Base-by-base conservation (phyloP, 2,329 filamentous ascomycete genomes). In the Hymenoscyphus linearis region DNA sequence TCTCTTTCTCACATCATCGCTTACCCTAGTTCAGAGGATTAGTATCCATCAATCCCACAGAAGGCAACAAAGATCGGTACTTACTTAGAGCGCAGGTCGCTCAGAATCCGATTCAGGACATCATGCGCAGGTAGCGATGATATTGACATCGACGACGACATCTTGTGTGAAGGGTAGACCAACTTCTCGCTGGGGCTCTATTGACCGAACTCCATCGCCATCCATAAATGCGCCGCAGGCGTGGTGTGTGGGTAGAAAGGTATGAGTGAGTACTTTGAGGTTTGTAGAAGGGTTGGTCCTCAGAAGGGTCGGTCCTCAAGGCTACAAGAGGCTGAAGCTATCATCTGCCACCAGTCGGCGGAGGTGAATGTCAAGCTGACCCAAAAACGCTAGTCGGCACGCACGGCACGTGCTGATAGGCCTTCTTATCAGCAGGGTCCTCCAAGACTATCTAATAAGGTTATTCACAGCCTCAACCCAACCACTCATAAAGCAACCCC, bases 1-100 rank as follows among this genome's bases (percentile, higher is more conserved):
- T 59, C 71, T 66, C 62, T 69, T 73, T 65, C 71, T 66, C 27
- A 66, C 57, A 47, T 74, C 73, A 60, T 74, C 72, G 58, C 64
- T 71, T 35, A 59, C 69, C 57, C 67, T 70, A 55, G 62, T 54
- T 4, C 13, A 50, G 26, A 56, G 14, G 14, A 50, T 67, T 22
- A 68, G 65, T 40, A 52, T 36, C 9, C 52, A 34, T 59, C 37
- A 44, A 6, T 27, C 13, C 52, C 27, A 57, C 31, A 18, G 35
- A 52, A 26, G 27, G 31, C 7, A 52, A 54, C 16, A 34, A 31
- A 31, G 31, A 9, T 31, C n/a, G 58, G 35, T 31, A 13, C 67
- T 47, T 61, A 74, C 72, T 66, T 56, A 58, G 66, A 69, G 60
- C 70, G 65, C 65, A 74, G 65, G 54, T 73, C 72, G 53, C 59